Base-by-base conservation (phyloP, 2,329 filamentous ascomycete species). In the Tolypocladium paradoxum region DNA sequence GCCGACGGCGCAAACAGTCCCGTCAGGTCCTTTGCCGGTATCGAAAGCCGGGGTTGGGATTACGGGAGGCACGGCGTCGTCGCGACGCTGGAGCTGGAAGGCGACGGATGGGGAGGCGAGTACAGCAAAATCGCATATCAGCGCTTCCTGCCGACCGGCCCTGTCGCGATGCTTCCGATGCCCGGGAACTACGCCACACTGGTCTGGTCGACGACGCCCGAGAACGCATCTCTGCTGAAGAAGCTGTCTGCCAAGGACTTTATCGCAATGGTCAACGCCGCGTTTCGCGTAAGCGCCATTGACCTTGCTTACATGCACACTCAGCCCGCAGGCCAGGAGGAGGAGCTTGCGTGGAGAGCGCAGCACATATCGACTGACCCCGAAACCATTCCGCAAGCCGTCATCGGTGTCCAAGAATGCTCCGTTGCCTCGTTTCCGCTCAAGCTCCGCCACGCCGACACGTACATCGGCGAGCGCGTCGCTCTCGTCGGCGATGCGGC, bases 1-100 rank as follows among this genome's bases (percentile, higher is more conserved):
- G 95, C 93, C 3, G 93, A 99, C 63, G 93, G 93, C 18, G 90
- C 90, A 43, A 97, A 96, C 69, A 95, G 89, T 62, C 93, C 92
- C 2, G 93, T 99, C 16, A 84, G 93, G 38, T 78, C 84, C 0
- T 99, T 96, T 67, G 90, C 92, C 4, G 86, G 84, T 50, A 97
- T 99, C 60, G 76, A 84, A 45, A 88, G 85, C 53, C 81, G 84
- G 22, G 93, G 95, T 24, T 99, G 93, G 89, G 93, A 97, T 70
- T 99, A 99, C 69, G 79, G 82, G 50, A 81, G 91, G 38, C 87
- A 96, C 64, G 93, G 93, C 18, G 82, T 99, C 3, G 93, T 99
- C 20, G 93, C 93, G 51, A 95, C 91, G 1, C 73, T 99, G 18
- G 77, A 85, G 60, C 76, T 96, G 24, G 81, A 87, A 52, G 79